Evolutionary conservation across 495 filamentous ascomycete genomes (phyloP).

Genomic region (Rostrohypoxylon terebratum): DNA sequence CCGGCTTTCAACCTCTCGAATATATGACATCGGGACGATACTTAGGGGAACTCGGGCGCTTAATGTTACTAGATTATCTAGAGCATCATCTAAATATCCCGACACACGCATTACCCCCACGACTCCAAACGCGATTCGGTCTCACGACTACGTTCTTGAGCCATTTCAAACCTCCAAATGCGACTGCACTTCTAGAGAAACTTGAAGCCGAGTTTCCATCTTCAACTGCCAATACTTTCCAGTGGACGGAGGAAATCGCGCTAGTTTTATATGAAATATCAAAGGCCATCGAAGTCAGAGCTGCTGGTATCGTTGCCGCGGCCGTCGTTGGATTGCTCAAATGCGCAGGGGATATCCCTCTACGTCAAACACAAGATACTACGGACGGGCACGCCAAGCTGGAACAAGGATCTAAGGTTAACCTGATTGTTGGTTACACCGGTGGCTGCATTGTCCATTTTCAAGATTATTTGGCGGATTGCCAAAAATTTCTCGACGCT

Average conservation of each 20-base stretch:
- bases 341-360: slow-evolving; percentile 71
- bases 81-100: slow-evolving; percentile 56
- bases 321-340: slow-evolving; percentile 75
- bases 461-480: slow-evolving; percentile 75
- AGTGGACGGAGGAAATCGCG: slow-evolving; percentile 70
- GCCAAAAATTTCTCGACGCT: slow-evolving; percentile 73
- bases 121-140: slow-evolving; percentile 71
- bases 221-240: slow-evolving; percentile 59
- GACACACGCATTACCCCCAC: slow-evolving; percentile 64
- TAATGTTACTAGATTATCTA: slow-evolving; percentile 77
- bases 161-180: slow-evolving; percentile 66
- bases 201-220: slow-evolving; percentile 66
- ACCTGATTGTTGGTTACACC: slow-evolving; percentile 80
- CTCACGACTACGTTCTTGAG: slow-evolving; percentile 80
- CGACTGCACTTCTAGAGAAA: slow-evolving; percentile 62
- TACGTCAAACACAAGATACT: slow-evolving; percentile 23
- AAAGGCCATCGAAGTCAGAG: slow-evolving; percentile 72
- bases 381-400: slow-evolving; percentile 14
- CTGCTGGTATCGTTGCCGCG: slow-evolving; percentile 77
- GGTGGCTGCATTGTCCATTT: slow-evolving; percentile 83
- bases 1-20: slow-evolving; percentile 87
- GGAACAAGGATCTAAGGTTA: slow-evolving; percentile 53
- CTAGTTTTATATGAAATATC: slow-evolving; percentile 70
- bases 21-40: slow-evolving; percentile 90
- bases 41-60: slow-evolving; percentile 81